A percentile compares a stretch with the other conserved stretches of the same genome.
Evolutionary conservation across 2,329 filamentous ascomycete genomes (phyloP).

Genomic region (Colletotrichum karsti): DNA sequence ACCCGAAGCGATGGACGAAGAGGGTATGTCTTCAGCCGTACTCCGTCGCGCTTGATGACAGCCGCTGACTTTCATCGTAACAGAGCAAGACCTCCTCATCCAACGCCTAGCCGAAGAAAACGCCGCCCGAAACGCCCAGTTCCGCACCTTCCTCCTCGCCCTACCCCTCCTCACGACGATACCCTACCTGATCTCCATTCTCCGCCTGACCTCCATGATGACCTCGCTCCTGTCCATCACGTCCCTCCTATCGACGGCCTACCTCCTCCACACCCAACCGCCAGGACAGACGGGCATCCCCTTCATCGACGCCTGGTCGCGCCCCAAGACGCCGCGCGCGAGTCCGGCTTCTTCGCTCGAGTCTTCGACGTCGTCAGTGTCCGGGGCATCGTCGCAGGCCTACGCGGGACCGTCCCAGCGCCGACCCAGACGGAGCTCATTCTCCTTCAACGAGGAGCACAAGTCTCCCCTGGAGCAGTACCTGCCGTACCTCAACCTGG

Average conservation of each 20-base stretch:
- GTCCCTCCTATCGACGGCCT: constrained; percentile 70
- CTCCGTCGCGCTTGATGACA: constrained; percentile 6
- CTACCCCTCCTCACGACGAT: constrained; percentile 66
- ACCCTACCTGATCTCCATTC: constrained; percentile 62
- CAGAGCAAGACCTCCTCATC: constrained; percentile 75
- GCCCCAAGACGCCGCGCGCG: constrained; percentile 31
- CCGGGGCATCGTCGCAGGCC: constrained; percentile 1
- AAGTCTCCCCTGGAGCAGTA: constrained; percentile 61
- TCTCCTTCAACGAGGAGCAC: constrained; percentile 28
- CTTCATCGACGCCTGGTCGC: constrained; percentile 54
- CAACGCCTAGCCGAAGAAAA: constrained; percentile 62
- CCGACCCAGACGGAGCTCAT: constrained; percentile 30
- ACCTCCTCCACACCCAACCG: constrained; percentile 65
- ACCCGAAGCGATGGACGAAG: constrained; percentile 76
- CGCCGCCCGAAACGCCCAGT: constrained; percentile 64
- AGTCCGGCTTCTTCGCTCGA: constrained; percentile 20
- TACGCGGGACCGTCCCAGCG: constrained; percentile 1
- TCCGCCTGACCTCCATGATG: constrained; percentile 33
- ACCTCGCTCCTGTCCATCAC: constrained; percentile 46
- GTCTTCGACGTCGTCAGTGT: constrained; percentile 19
- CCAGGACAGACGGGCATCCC: constrained; percentile 63
- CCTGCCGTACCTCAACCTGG: constrained; percentile 68
- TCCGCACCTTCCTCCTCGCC: constrained; percentile 64
- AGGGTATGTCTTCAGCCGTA: constrained; percentile 58
- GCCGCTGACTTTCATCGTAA: constrained; percentile 26